phyloP scores from a whole-genome alignment of 2,329 filamentous ascomycete species.

The Colletotrichum echinochloae region DNA sequence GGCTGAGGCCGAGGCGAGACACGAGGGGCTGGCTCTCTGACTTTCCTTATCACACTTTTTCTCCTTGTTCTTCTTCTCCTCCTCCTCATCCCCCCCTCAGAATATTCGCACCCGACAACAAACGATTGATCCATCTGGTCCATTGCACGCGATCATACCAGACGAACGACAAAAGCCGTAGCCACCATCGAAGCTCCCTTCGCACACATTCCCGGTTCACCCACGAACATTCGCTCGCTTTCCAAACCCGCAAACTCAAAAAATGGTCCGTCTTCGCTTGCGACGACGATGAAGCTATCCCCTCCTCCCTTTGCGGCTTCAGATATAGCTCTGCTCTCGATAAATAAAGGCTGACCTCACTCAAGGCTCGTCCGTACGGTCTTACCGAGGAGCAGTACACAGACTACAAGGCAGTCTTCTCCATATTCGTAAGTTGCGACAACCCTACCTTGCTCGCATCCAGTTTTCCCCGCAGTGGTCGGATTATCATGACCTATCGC shows the following conservation, averaged over 20 bases:
- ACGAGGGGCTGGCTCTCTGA: constrained; percentile 28
- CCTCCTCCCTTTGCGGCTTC: constrained; percentile 8
- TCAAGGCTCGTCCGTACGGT: constrained; percentile 34
- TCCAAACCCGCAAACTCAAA: constrained; percentile 23
- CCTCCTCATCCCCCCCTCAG: constrained; percentile 1
- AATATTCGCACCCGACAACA: not conserved
- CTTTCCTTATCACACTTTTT: constrained; percentile 24
- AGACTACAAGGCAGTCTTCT: constrained; percentile 42
- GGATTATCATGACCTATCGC: not conserved
- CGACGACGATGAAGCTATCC: not conserved
- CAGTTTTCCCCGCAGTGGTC: not conserved
- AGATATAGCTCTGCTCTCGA: constrained; percentile 11
- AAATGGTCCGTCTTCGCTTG: constrained; percentile 36
- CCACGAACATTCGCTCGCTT: constrained; percentile 11
- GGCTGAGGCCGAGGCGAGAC: constrained; percentile 30
- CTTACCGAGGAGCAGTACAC: constrained; percentile 40
- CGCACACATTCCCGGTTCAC: not conserved
- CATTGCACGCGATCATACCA: constrained; percentile 2
- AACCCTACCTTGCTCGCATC: constrained; percentile 1
- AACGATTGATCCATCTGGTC: not conserved
- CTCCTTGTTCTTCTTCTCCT: constrained; percentile 11
- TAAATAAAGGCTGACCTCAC: constrained; percentile 8
- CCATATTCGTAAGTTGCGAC: constrained; percentile 40
- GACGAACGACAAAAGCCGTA: not conserved
- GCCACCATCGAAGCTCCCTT: not conserved